Conservation (phyloP, 805 yeast genomes). For the Kodamaea restingae region DNA sequence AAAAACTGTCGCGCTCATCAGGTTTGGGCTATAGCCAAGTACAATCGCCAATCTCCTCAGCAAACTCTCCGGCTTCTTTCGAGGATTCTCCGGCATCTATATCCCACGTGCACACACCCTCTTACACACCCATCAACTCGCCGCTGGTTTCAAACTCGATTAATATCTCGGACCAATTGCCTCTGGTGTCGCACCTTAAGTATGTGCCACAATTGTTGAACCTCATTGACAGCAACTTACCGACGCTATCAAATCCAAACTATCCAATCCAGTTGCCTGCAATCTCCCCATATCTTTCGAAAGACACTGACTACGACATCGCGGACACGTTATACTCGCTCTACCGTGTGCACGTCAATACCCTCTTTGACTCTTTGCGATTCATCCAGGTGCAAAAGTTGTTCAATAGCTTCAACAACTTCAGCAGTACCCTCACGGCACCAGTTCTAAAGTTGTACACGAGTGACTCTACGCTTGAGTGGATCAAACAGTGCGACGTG, state of each 20-base stretch:
- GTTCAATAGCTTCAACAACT: slow-evolving; percentile 49
- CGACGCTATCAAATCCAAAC: slow-evolving; percentile 11
- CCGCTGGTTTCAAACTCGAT: slow-evolving; percentile 16
- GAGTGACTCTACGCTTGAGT: slow-evolving; percentile 45
- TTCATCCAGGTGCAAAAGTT: slow-evolving; percentile 63
- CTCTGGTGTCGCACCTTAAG: slow-evolving; percentile 20
- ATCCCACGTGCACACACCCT: slow-evolving; percentile 13
- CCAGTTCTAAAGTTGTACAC: slow-evolving; percentile 59
- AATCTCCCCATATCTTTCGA: slow-evolving; percentile 42
- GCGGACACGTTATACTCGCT: slow-evolving; percentile 59
- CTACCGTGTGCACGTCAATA: slow-evolving; percentile 60
- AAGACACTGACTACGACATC: slow-evolving; percentile 49
- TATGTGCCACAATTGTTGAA: slow-evolving; percentile 29
- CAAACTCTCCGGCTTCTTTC: slow-evolving; percentile 13
- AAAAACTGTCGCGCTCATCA: not conserved
- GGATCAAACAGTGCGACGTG: slow-evolving; percentile 69
- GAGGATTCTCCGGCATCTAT: slow-evolving; percentile 19
- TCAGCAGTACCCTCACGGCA: slow-evolving; percentile 52
- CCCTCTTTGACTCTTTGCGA: slow-evolving; percentile 62
- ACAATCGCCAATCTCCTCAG: slow-evolving; percentile 13
- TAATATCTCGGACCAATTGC: slow-evolving; percentile 14
- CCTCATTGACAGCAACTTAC: slow-evolving; percentile 6
- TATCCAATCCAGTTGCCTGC: slow-evolving; percentile 29
- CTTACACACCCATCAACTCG: slow-evolving; percentile 19
- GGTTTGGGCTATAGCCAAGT: slow-evolving; percentile 6